phyloP scores from a whole-genome alignment of 495 filamentous ascomycete genomes.

The Aspergillus ostianus region DNA sequence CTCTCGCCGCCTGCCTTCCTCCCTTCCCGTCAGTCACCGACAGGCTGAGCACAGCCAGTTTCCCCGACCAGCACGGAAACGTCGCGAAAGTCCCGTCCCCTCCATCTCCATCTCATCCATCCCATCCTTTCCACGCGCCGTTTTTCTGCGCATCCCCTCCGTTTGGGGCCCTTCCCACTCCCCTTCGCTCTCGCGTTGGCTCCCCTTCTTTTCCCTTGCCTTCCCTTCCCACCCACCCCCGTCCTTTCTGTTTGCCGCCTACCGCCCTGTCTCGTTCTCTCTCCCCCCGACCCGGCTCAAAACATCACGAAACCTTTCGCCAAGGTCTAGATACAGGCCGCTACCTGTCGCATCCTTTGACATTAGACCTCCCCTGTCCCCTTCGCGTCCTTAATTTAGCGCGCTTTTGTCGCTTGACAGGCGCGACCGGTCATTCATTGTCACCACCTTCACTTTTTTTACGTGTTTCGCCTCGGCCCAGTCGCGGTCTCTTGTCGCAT shows the following conservation, averaged over 20 bases:
- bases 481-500: slow-evolving; percentile 23
- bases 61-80: slow-evolving; percentile 41
- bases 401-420: slow-evolving; percentile 14
- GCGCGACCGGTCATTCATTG: slow-evolving; percentile 26
- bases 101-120: slow-evolving; percentile 49
- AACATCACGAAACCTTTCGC: slow-evolving; percentile 40
- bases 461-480: slow-evolving; percentile 20
- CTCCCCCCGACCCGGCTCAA: slow-evolving; percentile 22
- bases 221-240: slow-evolving; percentile 29
- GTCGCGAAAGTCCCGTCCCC: slow-evolving; percentile 47
- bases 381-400: slow-evolving; percentile 13
- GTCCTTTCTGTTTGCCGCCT: slow-evolving; percentile 29
- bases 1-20: slow-evolving; percentile 27
- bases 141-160: slow-evolving; percentile 29
- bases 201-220: slow-evolving; percentile 27
- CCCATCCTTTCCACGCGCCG: slow-evolving; percentile 35
- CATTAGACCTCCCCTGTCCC: slow-evolving; percentile 14
- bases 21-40: slow-evolving; percentile 30
- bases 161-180: slow-evolving; percentile 25
- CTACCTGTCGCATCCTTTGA: slow-evolving; percentile 31
- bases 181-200: slow-evolving; percentile 20
- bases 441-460: slow-evolving; percentile 17
- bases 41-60: slow-evolving; percentile 41
- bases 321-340: slow-evolving; percentile 31
- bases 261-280: slow-evolving; percentile 20